These are phyloP conservation scores for Dictyostelium intermedium DNA, from an alignment of 78 protist species.

Conservation along the genomic window DNA sequence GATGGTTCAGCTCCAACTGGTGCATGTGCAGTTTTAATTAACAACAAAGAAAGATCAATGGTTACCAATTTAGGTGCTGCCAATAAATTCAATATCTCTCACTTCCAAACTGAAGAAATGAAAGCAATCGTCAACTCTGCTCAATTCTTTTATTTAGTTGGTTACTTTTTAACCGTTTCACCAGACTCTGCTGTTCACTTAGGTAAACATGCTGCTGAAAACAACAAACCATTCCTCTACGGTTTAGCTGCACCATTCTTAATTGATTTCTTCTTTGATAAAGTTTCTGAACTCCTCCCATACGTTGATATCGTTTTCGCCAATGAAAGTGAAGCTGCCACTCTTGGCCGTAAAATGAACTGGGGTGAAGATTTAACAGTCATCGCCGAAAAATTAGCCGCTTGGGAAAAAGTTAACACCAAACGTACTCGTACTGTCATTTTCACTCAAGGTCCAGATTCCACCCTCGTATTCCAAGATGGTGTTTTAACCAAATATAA, in stretches of 20 bases:
- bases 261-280: constrained; percentile 90
- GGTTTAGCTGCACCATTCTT: constrained; percentile 96
- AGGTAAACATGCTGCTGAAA: constrained; percentile 90
- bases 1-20: constrained; percentile 93
- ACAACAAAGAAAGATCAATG: constrained; percentile 85
- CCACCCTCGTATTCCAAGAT: constrained; percentile 84
- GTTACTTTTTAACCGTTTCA: constrained; percentile 96
- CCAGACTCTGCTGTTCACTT: constrained; percentile 83
- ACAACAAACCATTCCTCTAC: constrained; percentile 84
- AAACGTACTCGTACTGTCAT: constrained; percentile 90
- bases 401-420: constrained; percentile 84
- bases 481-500: constrained; percentile 74
- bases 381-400: constrained; percentile 84
- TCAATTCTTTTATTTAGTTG: constrained; percentile 86
- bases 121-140: constrained; percentile 77
- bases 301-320: constrained; percentile 95
- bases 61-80: constrained; percentile 93
- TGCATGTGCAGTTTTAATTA: constrained; percentile 94
- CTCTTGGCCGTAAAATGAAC: constrained; percentile 71
- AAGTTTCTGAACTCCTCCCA: constrained; percentile 80
- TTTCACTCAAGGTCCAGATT: constrained; percentile 96
- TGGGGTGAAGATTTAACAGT: constrained; percentile 83
- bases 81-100: constrained; percentile 86
- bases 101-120: constrained; percentile 81
- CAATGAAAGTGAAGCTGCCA: constrained; percentile 96